Evolutionary conservation across 1,284 basidiomycete genomes (phyloP).

Genomic region (Ustilago xerochloae): DNA sequence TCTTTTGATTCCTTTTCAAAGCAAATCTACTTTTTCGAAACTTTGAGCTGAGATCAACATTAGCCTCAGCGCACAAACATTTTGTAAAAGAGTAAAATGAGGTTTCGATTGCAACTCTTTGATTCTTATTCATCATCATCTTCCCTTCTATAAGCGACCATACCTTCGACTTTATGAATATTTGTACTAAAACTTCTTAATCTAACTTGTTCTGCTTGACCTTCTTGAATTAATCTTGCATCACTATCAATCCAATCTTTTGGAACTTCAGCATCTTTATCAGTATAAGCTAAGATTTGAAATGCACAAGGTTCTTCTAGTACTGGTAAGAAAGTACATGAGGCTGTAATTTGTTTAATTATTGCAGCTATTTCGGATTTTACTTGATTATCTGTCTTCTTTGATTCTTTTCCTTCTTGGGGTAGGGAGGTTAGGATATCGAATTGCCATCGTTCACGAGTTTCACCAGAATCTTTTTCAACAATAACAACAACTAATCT

Average conservation of each 20-base stretch:
- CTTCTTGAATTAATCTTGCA: slow-evolving; percentile 91
- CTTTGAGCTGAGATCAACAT: no score
- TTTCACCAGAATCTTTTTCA: slow-evolving; percentile 88
- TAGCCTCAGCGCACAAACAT: no score
- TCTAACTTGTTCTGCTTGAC: slow-evolving; percentile 93
- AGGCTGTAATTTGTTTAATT: slow-evolving; percentile 97
- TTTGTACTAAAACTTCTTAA: slow-evolving; percentile 69
- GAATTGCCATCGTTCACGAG: slow-evolving; percentile 98
- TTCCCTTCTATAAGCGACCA: slow-evolving; percentile 69
- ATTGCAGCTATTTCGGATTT: slow-evolving; percentile 97
- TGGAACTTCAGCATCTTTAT: slow-evolving; percentile 78
- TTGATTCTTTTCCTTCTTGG: slow-evolving; percentile 27
- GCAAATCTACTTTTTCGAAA: no score
- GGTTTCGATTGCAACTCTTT: no score
- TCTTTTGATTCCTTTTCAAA: no score
- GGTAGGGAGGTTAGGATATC: no score
- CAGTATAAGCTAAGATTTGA: slow-evolving; percentile 91
- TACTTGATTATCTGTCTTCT: slow-evolving; percentile 84
- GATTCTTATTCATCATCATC: slow-evolving; percentile 62
- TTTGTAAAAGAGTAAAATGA: no score
- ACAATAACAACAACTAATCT: slow-evolving; percentile 96
- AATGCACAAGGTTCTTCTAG: slow-evolving; percentile 91
- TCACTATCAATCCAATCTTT: slow-evolving; percentile 94
- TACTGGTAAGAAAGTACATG: slow-evolving; percentile 93
- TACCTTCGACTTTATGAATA: slow-evolving; percentile 69